Conservation (phyloP, 805 yeast genomes). For the Saccharomycopsis javanensis region DNA sequence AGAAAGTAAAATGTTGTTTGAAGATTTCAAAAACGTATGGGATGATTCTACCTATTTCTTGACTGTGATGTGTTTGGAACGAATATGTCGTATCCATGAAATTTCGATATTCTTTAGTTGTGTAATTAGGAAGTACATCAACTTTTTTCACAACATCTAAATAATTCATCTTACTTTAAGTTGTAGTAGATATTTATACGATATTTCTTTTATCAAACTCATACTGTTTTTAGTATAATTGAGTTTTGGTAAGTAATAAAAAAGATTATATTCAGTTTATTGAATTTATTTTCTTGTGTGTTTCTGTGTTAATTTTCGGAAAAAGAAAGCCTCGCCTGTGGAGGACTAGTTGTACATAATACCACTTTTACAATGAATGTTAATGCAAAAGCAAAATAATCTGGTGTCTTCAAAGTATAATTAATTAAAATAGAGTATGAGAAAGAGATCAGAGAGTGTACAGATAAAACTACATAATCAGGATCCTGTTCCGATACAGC, state of each 20-base stretch:
- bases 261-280: too few species aligned
- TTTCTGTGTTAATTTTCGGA: too few species aligned
- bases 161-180: not conserved
- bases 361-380: too few species aligned
- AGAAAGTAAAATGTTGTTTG: constrained; percentile 14
- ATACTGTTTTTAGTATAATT: too few species aligned
- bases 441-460: not conserved
- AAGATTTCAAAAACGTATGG: constrained; percentile 25
- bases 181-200: not conserved
- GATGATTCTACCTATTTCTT: constrained; percentile 28
- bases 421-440: not conserved
- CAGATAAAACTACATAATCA: constrained; percentile 13
- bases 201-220: too few species aligned
- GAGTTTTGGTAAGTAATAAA: too few species aligned
- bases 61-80: constrained; percentile 28
- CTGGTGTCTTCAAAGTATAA: too few species aligned
- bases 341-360: too few species aligned
- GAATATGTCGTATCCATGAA: constrained; percentile 21
- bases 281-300: too few species aligned
- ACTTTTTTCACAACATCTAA: constrained; percentile 23
- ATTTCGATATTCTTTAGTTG: not conserved
- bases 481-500: constrained; percentile 11
- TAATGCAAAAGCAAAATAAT: too few species aligned
- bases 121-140: constrained; percentile 26
- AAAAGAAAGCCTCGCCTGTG: too few species aligned